Base-by-base conservation (phyloP, 116 monocot species). In the Phalaenopsis hybrid region DNA sequence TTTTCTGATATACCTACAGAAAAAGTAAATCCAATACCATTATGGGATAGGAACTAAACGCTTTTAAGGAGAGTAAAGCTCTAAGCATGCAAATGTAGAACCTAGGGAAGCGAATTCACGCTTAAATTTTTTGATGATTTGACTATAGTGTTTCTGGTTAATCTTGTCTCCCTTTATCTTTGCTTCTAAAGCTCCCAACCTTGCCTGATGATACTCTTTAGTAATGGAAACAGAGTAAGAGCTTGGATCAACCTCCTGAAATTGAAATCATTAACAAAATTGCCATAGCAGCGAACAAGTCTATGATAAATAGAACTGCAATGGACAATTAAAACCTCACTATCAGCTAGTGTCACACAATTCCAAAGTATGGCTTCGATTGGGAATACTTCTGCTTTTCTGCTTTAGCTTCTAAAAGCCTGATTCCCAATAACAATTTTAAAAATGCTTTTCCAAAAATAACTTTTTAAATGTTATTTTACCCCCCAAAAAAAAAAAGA, bases 181-280 rank as follows among this genome's bases (percentile, higher is more conserved):
- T 83, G 95, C 98, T 83, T 92, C 89, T 78, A 82, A 44, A 81
- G 90, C 93, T 80, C 84, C 92, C 59, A 84, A 68, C 80, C 86
- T 92, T 83, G 93, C 93, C 45, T 73, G 50, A 57, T 86, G 85
- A 67, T 92, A 95, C 74, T 98, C 91, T 86, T 90, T 84, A 13
- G 81, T 77, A 80, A 93, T 87, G 46, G 85, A 88, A 79, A 80
- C 86, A 80, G 86, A 88, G 86, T 80, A 81, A 77, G 45, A 83
- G 76, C 77, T 80, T 78, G 85, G 81, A 86, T 89, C 86, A 72
- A 58, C 77, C 57, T 85, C 91, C 91, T 96, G 85, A 55, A 86
- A 63, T 55, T 59, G 74, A 79, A 80, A 86, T 25, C 31, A 77
- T 50, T 52, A 77, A 8, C 77, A 51, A 77, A 28, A 77, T 10